Conservation (phyloP, 73 alveolate species). For the Breviolum minutum region DNA sequence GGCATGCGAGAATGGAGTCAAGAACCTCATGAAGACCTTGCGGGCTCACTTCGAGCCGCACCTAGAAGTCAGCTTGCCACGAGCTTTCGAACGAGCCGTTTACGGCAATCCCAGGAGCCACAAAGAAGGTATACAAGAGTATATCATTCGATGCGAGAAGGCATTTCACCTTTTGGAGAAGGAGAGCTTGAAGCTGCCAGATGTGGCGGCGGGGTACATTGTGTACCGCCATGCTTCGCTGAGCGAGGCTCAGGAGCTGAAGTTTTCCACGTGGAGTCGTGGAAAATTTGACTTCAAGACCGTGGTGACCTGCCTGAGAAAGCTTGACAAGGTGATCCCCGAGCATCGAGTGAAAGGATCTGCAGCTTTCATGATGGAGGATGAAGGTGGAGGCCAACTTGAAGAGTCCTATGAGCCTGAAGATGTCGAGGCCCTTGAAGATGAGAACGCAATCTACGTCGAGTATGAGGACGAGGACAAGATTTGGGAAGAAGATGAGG, state of each 20-base stretch:
- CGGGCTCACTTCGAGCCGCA: not conserved
- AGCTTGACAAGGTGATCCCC: slow-evolving; percentile 6
- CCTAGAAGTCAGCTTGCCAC: not conserved
- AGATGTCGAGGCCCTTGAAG: not conserved
- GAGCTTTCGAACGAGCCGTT: not conserved
- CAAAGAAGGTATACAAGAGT: not conserved
- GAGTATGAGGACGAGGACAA: not conserved
- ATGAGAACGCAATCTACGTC: not conserved
- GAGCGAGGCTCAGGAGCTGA: not conserved
- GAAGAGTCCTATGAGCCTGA: not conserved
- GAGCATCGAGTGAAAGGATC: not conserved
- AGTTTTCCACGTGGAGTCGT: not conserved
- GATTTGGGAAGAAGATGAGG: not conserved
- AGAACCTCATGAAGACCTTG: not conserved
- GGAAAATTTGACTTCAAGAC: not conserved
- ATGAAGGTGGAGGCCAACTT: not conserved
- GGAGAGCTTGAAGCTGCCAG: not conserved
- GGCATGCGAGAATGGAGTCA: not conserved
- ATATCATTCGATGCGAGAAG: not conserved
- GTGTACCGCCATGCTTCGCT: slow-evolving; percentile 17
- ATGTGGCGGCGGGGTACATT: not conserved
- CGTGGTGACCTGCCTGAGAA: not conserved
- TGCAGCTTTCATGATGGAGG: not conserved
- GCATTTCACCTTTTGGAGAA: not conserved
- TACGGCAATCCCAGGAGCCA: not conserved